A percentile compares a stretch with the other conserved stretches of the same genome.
Conservation (phyloP, 352 stramenopile species). For the Pythium utonaiense region DNA sequence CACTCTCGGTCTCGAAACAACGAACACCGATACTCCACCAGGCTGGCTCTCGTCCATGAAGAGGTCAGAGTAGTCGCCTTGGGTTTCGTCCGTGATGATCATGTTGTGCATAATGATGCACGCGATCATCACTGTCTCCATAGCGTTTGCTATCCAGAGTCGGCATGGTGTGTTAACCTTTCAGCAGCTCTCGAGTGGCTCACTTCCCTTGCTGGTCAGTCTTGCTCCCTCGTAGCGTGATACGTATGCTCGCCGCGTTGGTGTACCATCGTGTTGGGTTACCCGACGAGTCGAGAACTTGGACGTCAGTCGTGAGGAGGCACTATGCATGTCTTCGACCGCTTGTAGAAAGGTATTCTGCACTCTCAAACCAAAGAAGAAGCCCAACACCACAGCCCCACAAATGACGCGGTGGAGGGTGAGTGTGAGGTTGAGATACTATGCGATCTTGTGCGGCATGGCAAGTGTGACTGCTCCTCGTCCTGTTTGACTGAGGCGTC, state of each 20-base stretch:
- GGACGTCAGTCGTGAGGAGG: not conserved
- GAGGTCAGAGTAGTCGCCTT: too few relatives aligned
- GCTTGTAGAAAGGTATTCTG: not conserved
- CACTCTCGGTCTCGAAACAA: too few relatives aligned
- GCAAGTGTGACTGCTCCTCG: not conserved
- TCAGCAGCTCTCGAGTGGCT: not conserved
- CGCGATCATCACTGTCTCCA: too few relatives aligned
- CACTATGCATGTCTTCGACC: not conserved
- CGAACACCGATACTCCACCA: too few relatives aligned
- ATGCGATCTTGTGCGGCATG: not conserved
- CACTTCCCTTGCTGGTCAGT: not conserved
- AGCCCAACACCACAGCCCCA: not conserved
- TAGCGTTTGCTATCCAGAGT: too few relatives aligned
- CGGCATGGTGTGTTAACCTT: too few relatives aligned
- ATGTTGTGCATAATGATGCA: too few relatives aligned
- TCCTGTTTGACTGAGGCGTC: not conserved
- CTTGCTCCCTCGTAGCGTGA: not conserved
- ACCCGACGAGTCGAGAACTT: not conserved
- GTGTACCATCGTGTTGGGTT: not conserved
- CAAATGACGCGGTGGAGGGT: not conserved
- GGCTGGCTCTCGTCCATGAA: too few relatives aligned
- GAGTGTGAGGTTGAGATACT: not conserved
- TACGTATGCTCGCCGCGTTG: not conserved
- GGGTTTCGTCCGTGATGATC: too few relatives aligned
- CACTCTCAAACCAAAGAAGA: not conserved